Evolutionary conservation across 1,284 basidiomycete genomes (phyloP).

Genomic region (Lignosus rhinocerotis): DNA sequence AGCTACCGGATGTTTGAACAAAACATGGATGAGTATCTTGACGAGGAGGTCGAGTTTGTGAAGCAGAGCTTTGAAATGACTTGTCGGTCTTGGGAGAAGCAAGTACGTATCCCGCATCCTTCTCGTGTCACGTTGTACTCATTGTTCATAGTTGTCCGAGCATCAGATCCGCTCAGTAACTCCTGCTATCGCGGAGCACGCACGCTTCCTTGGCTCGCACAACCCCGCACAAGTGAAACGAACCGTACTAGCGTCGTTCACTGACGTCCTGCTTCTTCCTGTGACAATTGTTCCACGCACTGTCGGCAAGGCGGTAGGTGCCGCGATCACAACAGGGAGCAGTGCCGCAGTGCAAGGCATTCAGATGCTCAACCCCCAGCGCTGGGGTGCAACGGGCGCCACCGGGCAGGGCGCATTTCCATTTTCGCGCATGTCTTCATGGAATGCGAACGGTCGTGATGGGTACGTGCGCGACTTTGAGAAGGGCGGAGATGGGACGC

Average conservation of each 20-base stretch:
- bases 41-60: conserved; percentile 87
- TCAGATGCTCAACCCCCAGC: conserved; percentile 83
- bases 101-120: conserved; percentile 41
- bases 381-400: conserved; percentile 59
- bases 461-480: conserved; percentile 45
- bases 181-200: conserved; percentile 43
- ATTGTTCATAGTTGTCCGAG: conserved; percentile 24
- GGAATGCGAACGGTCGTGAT: conserved; percentile 23
- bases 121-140: not conserved
- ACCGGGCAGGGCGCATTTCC: conserved; percentile 21
- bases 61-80: conserved; percentile 75
- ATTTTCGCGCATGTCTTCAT: conserved; percentile 19
- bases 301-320: conserved; percentile 63
- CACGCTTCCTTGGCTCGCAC: conserved; percentile 77
- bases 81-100: conserved; percentile 78
- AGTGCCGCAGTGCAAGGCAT: conserved; percentile 83
- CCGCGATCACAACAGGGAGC: conserved; percentile 69
- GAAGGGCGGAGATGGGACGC: conserved; percentile 43
- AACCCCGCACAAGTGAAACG: conserved; percentile 93
- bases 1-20: conserved; percentile 92
- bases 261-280: conserved; percentile 85
- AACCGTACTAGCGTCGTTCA: conserved; percentile 90
- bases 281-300: conserved; percentile 96
- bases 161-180: conserved; percentile 27
- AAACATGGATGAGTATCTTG: conserved; percentile 96